These are phyloP conservation scores for Malus domestica DNA, from an alignment of 306 rosid genomes.

Conservation along the genomic window ASM211411v1 NC_041793.1:29380001-29380500, in stretches of 20 bases:
- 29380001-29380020: conserved; percentile 79
- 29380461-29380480: too few species aligned
- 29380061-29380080: conserved; percentile 94
- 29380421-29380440: too few species aligned
- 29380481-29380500: too few species aligned
- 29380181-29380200: not conserved
- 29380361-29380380: not conserved
- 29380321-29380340: conserved; percentile 30
- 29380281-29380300: not conserved
- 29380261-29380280: not conserved
- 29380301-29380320: not conserved
- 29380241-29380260: not conserved
- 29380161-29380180: conserved; percentile 63
- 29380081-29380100: conserved; percentile 91
- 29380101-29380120: conserved; percentile 75
- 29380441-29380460: too few species aligned
- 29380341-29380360: not conserved
- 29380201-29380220: not conserved
- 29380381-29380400: not conserved
- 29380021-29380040: conserved; percentile 99
- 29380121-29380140: conserved; percentile 55
- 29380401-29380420: too few species aligned
- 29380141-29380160: conserved; percentile 71
- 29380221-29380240: not conserved
- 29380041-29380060: conserved; percentile 89